A percentile compares a stretch with the other conserved stretches of the same genome.
Evolutionary conservation across 1,139 yeast species (phyloP).

Genomic region (Pichia sp.): DNA sequence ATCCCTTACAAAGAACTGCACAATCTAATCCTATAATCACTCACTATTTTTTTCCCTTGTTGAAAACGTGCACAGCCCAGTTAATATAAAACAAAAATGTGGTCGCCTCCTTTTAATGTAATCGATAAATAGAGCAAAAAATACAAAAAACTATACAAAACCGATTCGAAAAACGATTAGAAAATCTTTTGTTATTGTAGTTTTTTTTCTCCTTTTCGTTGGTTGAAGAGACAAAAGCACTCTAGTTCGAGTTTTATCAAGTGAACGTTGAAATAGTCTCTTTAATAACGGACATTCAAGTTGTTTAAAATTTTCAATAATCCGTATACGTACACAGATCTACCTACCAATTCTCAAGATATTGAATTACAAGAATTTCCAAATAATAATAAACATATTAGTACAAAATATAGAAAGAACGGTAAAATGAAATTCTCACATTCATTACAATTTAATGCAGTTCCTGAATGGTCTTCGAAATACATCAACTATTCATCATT

Average conservation of each 20-base stretch:
- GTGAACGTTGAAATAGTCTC: not conserved
- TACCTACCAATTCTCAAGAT: not conserved
- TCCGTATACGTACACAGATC: not conserved
- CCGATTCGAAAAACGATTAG: no score
- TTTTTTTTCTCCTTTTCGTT: not conserved
- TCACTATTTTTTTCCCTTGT: no score
- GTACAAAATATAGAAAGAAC: not conserved
- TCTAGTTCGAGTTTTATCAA: not conserved
- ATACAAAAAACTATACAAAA: no score
- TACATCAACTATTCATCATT: constrained; percentile 61
- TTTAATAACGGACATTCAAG: not conserved
- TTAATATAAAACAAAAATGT: no score
- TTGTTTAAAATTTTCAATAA: not conserved
- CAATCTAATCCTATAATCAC: no score
- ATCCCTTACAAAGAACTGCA: no score
- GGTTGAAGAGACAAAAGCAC: not conserved
- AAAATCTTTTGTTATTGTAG: no score
- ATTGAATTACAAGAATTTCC: constrained; percentile 1
- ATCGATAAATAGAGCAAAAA: no score
- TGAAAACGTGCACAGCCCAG: no score
- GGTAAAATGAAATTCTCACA: constrained; percentile 62
- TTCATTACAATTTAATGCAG: constrained; percentile 70
- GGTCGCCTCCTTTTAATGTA: no score
- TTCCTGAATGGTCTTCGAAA: constrained; percentile 71
- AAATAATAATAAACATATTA: not conserved